Evolutionary conservation across 148 eudicot species (phyloP).

Genomic region (Fagopyrum tataricum): DNA sequence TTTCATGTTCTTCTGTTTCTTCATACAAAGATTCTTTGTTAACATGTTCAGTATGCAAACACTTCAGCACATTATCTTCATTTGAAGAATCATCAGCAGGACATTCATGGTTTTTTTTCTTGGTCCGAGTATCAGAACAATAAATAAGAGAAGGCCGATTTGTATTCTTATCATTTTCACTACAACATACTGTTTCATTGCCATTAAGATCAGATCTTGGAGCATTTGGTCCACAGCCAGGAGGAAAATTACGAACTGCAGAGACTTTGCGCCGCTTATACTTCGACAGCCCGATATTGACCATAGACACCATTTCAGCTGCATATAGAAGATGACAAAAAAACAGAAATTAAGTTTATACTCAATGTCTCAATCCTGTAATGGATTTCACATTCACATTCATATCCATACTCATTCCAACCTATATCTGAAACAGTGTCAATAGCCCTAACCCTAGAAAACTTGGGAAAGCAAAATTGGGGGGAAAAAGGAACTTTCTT

Average conservation of each 20-base stretch:
- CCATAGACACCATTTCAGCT: conserved; percentile 28
- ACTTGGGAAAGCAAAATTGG: too few species aligned
- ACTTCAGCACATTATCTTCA: background rate
- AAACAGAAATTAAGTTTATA: background rate
- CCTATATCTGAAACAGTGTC: too few species aligned
- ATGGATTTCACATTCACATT: too few species aligned
- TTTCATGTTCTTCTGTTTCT: background rate
- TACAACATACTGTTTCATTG: background rate
- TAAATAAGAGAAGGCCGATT: background rate
- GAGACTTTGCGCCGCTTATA: conserved; percentile 57
- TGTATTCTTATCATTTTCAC: background rate
- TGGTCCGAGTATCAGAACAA: background rate
- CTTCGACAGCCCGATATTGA: conserved; percentile 24
- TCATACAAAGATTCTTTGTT: background rate
- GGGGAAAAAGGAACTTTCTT: too few species aligned
- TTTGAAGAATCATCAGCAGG: background rate
- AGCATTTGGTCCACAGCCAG: conserved; percentile 51
- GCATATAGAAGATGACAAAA: background rate
- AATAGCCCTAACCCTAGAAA: too few species aligned
- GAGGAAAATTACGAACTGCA: conserved; percentile 65
- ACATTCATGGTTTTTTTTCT: background rate
- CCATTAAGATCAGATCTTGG: conserved; percentile 19
- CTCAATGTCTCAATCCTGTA: too few species aligned
- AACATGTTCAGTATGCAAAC: background rate
- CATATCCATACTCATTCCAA: too few species aligned